Evolutionary conservation across 192 early-diverging fungal genomes (phyloP), one percentile per base, ranked within the genome.

Genomic region (Coemansia sp.): DNA sequence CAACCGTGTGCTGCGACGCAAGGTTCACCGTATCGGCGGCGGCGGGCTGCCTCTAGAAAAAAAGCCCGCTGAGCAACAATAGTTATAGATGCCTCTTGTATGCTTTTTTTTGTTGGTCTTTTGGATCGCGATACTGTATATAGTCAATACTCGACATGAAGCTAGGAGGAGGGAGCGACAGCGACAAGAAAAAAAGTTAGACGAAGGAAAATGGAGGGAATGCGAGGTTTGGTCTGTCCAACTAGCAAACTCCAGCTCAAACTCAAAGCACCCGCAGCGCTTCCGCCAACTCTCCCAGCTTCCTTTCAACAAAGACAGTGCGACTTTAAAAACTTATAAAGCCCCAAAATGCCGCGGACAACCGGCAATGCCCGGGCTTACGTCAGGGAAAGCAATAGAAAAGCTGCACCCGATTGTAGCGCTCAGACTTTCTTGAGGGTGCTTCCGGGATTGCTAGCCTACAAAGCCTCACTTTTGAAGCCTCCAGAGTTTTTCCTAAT

Each of bases 1-100:
- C 39, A 75, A 75, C 41, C 78, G 78, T 35, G 62, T 55, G 14
- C 58, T 81, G 64, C 73, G 78, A 25, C 69, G 78, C 36, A 81
- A 81, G 45, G 70, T 81, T 9, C 73, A 81, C 31, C 78, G 78
- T 31, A 66, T 81, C 10, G 64, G 31, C 31, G 64, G 31, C 31
- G 31, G 61, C 35, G 63, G 60, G 3, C 4, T 73, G 45, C 63
- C 38, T 38, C 61, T 36, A 20, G 56, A 63, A 35, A 60, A 21
- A 25, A 58, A 55, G 52, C 28, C 14, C 52, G 6, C 52, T 6
- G 56, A 56, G 26, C 28, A 50, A 33, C 39, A 52, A 12, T 28
- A 26, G 37, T 10, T 12, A 31, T 14, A 7, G 31, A 31, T 4
- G 4, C 31, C 31, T n/a, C 31, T 31, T 31, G 31, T 31, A 4